phyloP scores from a whole-genome alignment of 495 filamentous ascomycete genomes.

The Penicillium turbatum region DNA sequence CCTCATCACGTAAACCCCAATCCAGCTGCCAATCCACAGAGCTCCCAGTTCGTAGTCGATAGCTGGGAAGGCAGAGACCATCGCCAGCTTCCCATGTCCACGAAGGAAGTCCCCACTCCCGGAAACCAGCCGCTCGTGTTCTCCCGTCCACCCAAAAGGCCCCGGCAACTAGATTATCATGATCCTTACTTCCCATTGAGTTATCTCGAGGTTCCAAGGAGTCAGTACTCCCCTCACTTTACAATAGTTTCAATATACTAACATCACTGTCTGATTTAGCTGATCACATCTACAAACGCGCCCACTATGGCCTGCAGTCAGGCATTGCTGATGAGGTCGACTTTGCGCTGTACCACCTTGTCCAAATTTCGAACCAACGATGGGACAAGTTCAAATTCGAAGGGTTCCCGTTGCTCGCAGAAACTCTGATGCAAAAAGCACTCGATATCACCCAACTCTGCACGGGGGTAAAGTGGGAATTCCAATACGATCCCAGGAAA shows the following conservation, averaged over 20 bases:
- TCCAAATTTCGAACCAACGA: conserved; percentile 90
- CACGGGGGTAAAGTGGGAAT: conserved; percentile 76
- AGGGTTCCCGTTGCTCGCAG: conserved; percentile 81
- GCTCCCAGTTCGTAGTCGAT: conserved; percentile 28
- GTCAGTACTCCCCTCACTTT: conserved; percentile 22
- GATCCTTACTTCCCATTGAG: conserved; percentile 42
- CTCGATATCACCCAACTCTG: conserved; percentile 69
- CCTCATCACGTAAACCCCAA: conserved; percentile 27
- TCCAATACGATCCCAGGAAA: conserved; percentile 59
- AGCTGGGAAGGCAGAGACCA: conserved; percentile 40
- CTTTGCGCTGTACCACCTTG: conserved; percentile 85
- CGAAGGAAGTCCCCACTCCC: conserved; percentile 41
- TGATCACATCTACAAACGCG: conserved; percentile 78
- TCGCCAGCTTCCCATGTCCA: conserved; percentile 38
- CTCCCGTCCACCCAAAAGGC: conserved; percentile 26
- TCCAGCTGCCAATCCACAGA: conserved; percentile 30
- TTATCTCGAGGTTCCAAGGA: conserved; percentile 40
- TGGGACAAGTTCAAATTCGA: conserved; percentile 96
- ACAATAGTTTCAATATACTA: background rate
- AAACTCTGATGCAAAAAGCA: conserved; percentile 80
- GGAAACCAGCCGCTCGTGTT: conserved; percentile 42
- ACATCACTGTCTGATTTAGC: conserved; percentile 21
- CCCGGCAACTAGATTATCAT: conserved; percentile 39
- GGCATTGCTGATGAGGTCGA: conserved; percentile 76
- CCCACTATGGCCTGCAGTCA: conserved; percentile 73